phyloP scores from a whole-genome alignment of 2,329 filamentous ascomycete species.

The Diplodia mutila region DNA sequence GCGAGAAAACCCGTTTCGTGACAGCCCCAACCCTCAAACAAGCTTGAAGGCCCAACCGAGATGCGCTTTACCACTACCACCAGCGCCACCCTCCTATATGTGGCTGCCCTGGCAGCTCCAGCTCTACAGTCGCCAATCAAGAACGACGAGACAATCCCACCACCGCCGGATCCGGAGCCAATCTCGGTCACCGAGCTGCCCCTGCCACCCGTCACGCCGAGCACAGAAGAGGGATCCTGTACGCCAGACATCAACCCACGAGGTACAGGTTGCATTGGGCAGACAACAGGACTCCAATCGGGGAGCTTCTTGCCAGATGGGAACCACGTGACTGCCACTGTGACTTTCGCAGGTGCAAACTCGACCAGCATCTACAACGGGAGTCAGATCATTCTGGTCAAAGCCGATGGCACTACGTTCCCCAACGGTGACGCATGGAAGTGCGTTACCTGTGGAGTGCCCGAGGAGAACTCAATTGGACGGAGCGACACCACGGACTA shows the following conservation, averaged over 20 bases:
- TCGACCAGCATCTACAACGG: conserved; percentile 49
- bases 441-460: conserved; percentile 52
- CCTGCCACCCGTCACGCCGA: conserved; percentile 42
- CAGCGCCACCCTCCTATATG: not conserved
- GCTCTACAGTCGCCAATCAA: not conserved
- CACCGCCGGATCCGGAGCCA: conserved; percentile 35
- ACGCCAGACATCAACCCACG: conserved; percentile 40
- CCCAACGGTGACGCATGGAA: conserved; percentile 53
- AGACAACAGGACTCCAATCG: conserved; percentile 32
- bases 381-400: conserved; percentile 50
- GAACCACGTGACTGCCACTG: conserved; percentile 47
- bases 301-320: conserved; percentile 49
- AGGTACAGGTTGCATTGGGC: conserved; percentile 45
- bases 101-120: not conserved
- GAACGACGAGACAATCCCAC: not conserved
- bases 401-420: conserved; percentile 47
- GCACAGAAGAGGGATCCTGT: conserved; percentile 38
- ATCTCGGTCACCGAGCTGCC: conserved; percentile 44
- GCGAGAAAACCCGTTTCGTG: not conserved
- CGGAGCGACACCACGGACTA: conserved; percentile 40
- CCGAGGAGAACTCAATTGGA: conserved; percentile 37
- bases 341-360: conserved; percentile 50
- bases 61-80: not conserved
- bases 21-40: not conserved
- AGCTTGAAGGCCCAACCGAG: not conserved